Evolutionary conservation across 768 basidiomycete species (phyloP).

Genomic region (Collybiopsis confluens): DNA sequence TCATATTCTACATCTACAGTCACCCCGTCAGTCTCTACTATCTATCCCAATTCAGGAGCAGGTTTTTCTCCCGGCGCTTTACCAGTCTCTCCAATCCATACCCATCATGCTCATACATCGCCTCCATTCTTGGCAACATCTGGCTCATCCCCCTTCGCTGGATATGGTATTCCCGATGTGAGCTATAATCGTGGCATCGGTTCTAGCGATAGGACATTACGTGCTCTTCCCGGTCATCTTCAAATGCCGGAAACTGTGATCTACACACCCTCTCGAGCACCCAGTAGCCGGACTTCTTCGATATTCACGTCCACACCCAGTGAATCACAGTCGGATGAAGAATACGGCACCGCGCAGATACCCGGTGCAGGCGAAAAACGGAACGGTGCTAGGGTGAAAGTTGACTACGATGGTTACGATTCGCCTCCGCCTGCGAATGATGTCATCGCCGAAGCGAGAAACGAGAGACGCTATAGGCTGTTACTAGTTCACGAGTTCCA

Average conservation of each 20-base stretch:
- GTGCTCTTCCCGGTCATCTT: constrained; percentile 5
- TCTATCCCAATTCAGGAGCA: not conserved
- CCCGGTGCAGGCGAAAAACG: not conserved
- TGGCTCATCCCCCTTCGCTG: not conserved
- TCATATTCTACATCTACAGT: constrained; percentile 1
- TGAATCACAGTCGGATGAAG: constrained; percentile 5
- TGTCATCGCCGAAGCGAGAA: constrained; percentile 34
- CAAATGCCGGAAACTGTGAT: constrained; percentile 35
- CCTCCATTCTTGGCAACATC: not conserved
- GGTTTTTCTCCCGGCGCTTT: not conserved
- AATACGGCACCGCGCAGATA: not conserved
- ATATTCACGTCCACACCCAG: constrained; percentile 23
- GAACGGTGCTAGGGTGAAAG: constrained; percentile 3
- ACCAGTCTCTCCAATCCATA: constrained; percentile 10
- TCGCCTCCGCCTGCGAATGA: constrained; percentile 36
- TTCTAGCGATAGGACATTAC: not conserved
- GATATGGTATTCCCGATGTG: not conserved
- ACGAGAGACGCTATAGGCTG: constrained; percentile 68
- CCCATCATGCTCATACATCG: not conserved
- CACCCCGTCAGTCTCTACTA: not conserved
- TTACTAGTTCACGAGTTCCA: constrained; percentile 67
- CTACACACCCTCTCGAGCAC: constrained; percentile 29
- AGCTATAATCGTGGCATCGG: too few relatives aligned
- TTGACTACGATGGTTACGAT: constrained; percentile 29
- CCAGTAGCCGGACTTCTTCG: constrained; percentile 26